Conservation (phyloP, 148 eudicot genomes). For the Amaranthus cruentus region DNA sequence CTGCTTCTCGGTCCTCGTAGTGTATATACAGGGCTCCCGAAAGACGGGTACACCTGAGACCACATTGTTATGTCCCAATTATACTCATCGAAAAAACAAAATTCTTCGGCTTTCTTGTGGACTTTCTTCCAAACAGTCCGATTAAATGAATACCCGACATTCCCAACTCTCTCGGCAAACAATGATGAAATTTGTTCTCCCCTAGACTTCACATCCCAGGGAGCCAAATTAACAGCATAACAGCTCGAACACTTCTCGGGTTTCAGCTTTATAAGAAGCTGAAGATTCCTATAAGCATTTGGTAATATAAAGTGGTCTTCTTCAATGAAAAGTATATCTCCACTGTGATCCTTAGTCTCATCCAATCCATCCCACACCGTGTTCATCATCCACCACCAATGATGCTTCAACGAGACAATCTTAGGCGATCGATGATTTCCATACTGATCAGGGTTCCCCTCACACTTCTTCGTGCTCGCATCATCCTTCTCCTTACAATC, state of each 20-base stretch:
- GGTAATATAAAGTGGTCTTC: constrained; percentile 93
- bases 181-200: constrained; percentile 66
- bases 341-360: constrained; percentile 57
- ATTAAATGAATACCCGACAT: constrained; percentile 83
- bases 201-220: constrained; percentile 62
- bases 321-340: constrained; percentile 84
- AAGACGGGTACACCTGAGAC: constrained; percentile 89
- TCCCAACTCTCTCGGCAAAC: constrained; percentile 88
- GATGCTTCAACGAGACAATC: constrained; percentile 93
- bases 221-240: constrained; percentile 82
- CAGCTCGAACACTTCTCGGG: constrained; percentile 70
- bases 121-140: constrained; percentile 81
- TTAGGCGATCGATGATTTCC: constrained; percentile 81
- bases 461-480: constrained; percentile 43
- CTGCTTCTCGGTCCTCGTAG: constrained; percentile 84
- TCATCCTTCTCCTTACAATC: constrained; percentile 72
- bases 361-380: constrained; percentile 83
- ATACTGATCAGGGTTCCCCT: constrained; percentile 82
- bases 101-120: constrained; percentile 61
- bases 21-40: constrained; percentile 77
- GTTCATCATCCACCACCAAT: constrained; percentile 99
- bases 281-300: constrained; percentile 74
- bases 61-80: constrained; percentile 99
- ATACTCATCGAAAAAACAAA: constrained; percentile 83
- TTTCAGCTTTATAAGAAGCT: constrained; percentile 55